phyloP scores from a whole-genome alignment of 2,329 filamentous ascomycete species.

The Aspergillus ustus region DNA sequence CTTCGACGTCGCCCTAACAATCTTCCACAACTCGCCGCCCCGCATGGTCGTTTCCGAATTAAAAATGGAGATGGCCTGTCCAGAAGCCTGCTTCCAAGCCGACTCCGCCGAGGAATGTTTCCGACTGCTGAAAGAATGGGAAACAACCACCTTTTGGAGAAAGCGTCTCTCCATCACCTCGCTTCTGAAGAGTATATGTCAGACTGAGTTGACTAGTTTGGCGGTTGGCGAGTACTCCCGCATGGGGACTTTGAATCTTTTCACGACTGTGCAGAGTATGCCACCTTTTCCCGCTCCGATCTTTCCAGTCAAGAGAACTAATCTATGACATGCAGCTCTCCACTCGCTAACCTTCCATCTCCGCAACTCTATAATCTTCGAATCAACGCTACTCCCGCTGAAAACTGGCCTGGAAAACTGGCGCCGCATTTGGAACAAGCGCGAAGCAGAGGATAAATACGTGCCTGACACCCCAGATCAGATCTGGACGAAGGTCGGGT shows the following conservation, averaged over 20 bases:
- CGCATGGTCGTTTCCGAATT: conserved; percentile 33
- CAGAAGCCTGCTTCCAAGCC: conserved; percentile 36
- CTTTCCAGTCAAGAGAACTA: neutral
- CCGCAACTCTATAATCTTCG: conserved; percentile 31
- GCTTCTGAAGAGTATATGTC: conserved; percentile 28
- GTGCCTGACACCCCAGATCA: conserved; percentile 23
- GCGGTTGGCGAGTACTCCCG: conserved; percentile 21
- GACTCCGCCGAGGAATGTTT: conserved; percentile 28
- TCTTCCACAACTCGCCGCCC: conserved; percentile 35
- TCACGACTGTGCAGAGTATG: conserved; percentile 30
- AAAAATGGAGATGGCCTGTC: conserved; percentile 31
- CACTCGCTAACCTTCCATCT: conserved; percentile 31
- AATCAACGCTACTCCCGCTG: conserved; percentile 27
- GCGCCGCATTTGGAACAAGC: conserved; percentile 30
- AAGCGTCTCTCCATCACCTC: conserved; percentile 22
- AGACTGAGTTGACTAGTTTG: conserved; percentile 19
- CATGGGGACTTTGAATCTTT: conserved; percentile 31
- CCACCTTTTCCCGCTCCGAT: neutral
- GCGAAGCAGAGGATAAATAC: conserved; percentile 24
- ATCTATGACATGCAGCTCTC: conserved; percentile 16
- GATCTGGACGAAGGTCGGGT: conserved; percentile 35
- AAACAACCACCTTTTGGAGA: conserved; percentile 24
- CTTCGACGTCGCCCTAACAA: conserved; percentile 34
- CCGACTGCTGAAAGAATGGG: conserved; percentile 23
- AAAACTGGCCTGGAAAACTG: conserved; percentile 33